Evolutionary conservation across 148 eudicot genomes (phyloP).

Genomic region (Nyssa sinensis): DNA sequence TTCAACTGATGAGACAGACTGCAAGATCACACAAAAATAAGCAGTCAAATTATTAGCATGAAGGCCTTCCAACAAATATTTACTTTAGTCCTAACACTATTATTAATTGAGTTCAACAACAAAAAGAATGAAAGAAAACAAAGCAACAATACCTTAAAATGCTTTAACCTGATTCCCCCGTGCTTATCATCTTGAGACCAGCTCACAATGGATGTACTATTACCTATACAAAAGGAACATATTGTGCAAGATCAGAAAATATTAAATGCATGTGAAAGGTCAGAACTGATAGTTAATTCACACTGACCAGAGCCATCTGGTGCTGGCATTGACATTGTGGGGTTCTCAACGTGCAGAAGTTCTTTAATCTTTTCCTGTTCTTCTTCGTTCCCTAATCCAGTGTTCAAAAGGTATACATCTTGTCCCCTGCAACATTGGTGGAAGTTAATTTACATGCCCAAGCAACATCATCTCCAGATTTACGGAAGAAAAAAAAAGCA

Average conservation of each 20-base stretch:
- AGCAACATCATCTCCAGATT: background rate
- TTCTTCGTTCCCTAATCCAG: constrained; percentile 73
- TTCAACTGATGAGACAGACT: constrained; percentile 86
- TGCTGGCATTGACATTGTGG: no score
- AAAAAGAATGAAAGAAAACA: background rate
- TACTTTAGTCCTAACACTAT: background rate
- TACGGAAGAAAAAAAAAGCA: background rate
- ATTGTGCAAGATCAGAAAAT: background rate
- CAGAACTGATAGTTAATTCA: constrained; percentile 1
- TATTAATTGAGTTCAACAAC: background rate
- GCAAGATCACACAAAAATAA: constrained; percentile 29
- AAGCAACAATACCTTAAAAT: constrained; percentile 65
- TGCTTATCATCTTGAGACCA: constrained; percentile 74
- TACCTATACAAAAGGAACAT: constrained; percentile 37
- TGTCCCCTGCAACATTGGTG: constrained; percentile 52
- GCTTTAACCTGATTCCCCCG: constrained; percentile 70
- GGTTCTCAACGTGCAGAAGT: constrained; percentile 52
- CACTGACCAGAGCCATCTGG: constrained; percentile 73
- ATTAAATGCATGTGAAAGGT: background rate
- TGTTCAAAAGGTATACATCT: constrained; percentile 66
- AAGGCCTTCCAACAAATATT: background rate
- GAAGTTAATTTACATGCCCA: background rate
- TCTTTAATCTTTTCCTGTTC: constrained; percentile 57
- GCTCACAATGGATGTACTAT: constrained; percentile 40
- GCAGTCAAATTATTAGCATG: background rate